phyloP scores from a whole-genome alignment of 1,284 basidiomycete species.

The Bondarzewia mesenterica region DNA sequence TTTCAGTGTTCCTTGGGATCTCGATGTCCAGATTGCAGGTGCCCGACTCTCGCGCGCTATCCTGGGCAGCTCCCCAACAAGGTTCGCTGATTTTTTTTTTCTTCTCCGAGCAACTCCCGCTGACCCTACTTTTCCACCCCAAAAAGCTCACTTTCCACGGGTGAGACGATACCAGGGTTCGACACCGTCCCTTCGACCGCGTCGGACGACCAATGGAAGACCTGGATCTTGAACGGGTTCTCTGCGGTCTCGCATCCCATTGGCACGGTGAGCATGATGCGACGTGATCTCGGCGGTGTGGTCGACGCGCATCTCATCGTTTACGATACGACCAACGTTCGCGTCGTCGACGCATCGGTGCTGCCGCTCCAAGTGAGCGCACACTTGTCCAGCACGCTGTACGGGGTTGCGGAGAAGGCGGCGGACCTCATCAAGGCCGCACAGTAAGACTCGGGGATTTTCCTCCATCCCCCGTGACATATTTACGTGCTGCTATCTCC shows the following conservation, averaged over 20 bases:
- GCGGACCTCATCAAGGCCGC: conserved; percentile 20
- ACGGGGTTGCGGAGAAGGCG: conserved; percentile 23
- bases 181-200: conserved; percentile 32
- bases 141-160: conserved; percentile 15
- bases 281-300: conserved; percentile 43
- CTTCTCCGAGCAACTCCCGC: too few relatives aligned
- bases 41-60: conserved; percentile 38
- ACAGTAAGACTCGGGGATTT: too few relatives aligned
- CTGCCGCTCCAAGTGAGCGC: conserved; percentile 21
- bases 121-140: not conserved
- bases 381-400: conserved; percentile 18
- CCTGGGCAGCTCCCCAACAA: conserved; percentile 29
- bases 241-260: conserved; percentile 47
- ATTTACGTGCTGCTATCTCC: too few relatives aligned
- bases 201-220: conserved; percentile 34
- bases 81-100: not conserved
- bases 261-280: conserved; percentile 58
- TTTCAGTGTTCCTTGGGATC: conserved; percentile 38
- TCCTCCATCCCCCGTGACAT: too few relatives aligned
- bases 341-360: conserved; percentile 13
- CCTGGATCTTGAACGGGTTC: conserved; percentile 35
- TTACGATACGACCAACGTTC: conserved; percentile 8
- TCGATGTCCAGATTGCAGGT: conserved; percentile 40
- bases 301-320: conserved; percentile 23
- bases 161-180: conserved; percentile 33